These are phyloP conservation scores for Dryas alaskensis DNA, from an alignment of 306 rosid species.

Conservation along the genomic window DNA sequence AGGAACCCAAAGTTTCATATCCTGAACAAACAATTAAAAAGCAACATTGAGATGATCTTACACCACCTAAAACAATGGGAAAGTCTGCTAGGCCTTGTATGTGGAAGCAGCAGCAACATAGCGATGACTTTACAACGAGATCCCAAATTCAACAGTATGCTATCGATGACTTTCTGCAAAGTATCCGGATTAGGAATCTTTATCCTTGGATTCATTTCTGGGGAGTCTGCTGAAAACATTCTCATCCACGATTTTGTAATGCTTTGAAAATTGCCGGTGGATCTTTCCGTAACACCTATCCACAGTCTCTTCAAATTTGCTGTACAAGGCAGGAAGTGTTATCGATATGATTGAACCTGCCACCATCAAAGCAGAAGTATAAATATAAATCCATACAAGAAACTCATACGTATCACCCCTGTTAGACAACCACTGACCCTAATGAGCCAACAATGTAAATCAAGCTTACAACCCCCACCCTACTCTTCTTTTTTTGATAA, in stretches of 20 bases:
- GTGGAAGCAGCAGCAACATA: not conserved
- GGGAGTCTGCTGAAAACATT: slow-evolving; percentile 67
- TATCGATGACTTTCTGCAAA: not conserved
- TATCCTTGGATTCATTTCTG: slow-evolving; percentile 56
- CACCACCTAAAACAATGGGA: not conserved
- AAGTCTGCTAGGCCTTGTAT: not conserved
- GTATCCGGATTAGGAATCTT: slow-evolving; percentile 42
- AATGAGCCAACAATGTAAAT: too few relatives aligned
- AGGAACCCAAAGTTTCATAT: not conserved
- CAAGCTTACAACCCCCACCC: not conserved
- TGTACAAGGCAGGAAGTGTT: slow-evolving; percentile 76
- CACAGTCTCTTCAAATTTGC: slow-evolving; percentile 47
- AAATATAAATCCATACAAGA: slow-evolving; percentile 11
- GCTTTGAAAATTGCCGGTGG: slow-evolving; percentile 72
- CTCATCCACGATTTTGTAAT: slow-evolving; percentile 78
- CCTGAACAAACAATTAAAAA: not conserved
- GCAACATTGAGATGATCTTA: not conserved
- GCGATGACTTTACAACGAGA: not conserved
- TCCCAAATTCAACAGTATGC: not conserved
- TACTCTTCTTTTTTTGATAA: too few relatives aligned
- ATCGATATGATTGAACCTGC: slow-evolving; percentile 65
- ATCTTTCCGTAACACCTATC: slow-evolving; percentile 59
- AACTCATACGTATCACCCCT: not conserved
- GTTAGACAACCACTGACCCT: too few relatives aligned
- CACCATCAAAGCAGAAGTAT: slow-evolving; percentile 29